These are phyloP conservation scores for Phanerodontia chrysosporium DNA, from an alignment of 768 basidiomycete species.

Conservation along the genomic window DNA sequence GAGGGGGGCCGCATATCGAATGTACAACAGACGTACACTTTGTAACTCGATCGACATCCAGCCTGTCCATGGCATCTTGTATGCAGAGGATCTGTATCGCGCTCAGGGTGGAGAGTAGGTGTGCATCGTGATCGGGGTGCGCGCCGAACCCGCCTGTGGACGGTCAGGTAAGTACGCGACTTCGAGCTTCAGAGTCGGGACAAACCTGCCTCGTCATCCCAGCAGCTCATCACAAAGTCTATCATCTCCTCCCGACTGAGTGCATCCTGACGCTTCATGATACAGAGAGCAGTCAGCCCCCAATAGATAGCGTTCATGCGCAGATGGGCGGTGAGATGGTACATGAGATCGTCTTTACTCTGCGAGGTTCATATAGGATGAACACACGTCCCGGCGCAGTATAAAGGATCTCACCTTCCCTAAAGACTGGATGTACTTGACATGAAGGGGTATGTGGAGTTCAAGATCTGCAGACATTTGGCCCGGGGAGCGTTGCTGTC, in stretches of 20 bases:
- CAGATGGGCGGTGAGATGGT: slow-evolving; percentile 89
- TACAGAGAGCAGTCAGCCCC: slow-evolving; percentile 84
- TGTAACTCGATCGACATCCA: slow-evolving; percentile 68
- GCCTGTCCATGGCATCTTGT: slow-evolving; percentile 71
- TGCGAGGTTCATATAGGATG: slow-evolving; percentile 22
- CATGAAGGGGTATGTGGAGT: slow-evolving; percentile 30
- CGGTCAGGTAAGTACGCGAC: slow-evolving; percentile 4
- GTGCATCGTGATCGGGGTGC: slow-evolving; percentile 90
- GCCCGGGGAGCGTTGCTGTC: not conserved
- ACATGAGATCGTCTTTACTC: slow-evolving; percentile 80
- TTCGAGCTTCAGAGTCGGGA: not conserved
- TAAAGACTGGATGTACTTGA: slow-evolving; percentile 49
- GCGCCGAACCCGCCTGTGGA: slow-evolving; percentile 82
- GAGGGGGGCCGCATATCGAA: not conserved
- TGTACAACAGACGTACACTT: slow-evolving; percentile 53
- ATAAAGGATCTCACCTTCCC: slow-evolving; percentile 34
- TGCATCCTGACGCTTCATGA: slow-evolving; percentile 77
- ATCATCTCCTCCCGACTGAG: slow-evolving; percentile 82
- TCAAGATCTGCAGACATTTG: slow-evolving; percentile 3
- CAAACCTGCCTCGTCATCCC: slow-evolving; percentile 74
- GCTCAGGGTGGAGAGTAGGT: slow-evolving; percentile 81
- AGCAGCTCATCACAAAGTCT: slow-evolving; percentile 88
- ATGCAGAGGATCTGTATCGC: slow-evolving; percentile 90
- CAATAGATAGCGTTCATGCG: slow-evolving; percentile 96
- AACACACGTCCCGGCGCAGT: not conserved